A percentile compares a stretch with the other conserved stretches of the same genome.
Evolutionary conservation across 345 rosid species (phyloP).

Genomic region (Aquilaria sinensis): DNA sequence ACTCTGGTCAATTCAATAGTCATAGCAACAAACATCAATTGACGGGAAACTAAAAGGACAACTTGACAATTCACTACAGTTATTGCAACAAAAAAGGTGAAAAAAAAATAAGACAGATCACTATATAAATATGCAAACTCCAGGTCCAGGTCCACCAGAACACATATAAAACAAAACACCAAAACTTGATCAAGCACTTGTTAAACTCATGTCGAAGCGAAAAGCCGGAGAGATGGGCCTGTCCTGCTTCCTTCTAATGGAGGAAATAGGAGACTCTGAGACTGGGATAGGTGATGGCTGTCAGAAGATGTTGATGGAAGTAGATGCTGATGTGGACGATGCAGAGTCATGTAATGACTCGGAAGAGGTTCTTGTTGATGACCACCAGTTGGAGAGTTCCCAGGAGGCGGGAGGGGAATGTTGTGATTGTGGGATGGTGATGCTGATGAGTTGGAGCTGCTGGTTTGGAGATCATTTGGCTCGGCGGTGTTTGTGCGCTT

Average conservation of each 20-base stretch:
- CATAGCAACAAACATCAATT: too few relatives aligned
- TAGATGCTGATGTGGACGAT: slow-evolving; percentile 22
- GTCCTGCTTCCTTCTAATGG: slow-evolving; percentile 37
- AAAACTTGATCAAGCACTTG: not conserved
- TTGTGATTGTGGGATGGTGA: not conserved
- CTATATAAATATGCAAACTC: slow-evolving; percentile 5
- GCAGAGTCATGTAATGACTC: slow-evolving; percentile 43
- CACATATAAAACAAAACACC: not conserved
- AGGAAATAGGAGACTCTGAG: slow-evolving; percentile 52
- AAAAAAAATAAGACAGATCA: slow-evolving; percentile 4
- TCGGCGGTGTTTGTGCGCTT: not conserved
- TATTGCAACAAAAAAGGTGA: not conserved
- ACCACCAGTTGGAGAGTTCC: not conserved
- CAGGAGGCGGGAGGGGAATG: not conserved
- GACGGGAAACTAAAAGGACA: too few relatives aligned
- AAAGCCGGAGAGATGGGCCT: slow-evolving; percentile 19
- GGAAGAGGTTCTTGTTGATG: slow-evolving; percentile 5
- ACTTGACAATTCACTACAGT: too few relatives aligned
- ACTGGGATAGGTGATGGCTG: slow-evolving; percentile 11
- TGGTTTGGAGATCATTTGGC: slow-evolving; percentile 15
- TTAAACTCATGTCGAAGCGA: slow-evolving; percentile 18
- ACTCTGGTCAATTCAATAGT: too few relatives aligned
- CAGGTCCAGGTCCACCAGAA: not conserved
- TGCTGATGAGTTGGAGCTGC: slow-evolving; percentile 8
- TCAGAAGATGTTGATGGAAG: not conserved